These are phyloP conservation scores for Hypoxylon sp. DNA, from an alignment of 2,329 filamentous ascomycete genomes.

Conservation along the genomic window DNA sequence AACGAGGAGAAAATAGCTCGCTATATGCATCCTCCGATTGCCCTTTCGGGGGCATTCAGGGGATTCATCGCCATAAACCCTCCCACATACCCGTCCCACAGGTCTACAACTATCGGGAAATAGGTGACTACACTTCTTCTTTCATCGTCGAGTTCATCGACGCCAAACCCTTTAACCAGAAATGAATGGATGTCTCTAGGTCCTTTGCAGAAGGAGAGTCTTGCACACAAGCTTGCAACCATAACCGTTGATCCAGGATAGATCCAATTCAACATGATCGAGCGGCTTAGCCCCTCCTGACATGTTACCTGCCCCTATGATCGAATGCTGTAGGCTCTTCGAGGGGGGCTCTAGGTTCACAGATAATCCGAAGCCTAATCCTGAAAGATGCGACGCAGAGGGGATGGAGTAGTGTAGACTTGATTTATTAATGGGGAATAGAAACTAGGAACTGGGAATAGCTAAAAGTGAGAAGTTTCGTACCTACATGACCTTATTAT, in stretches of 20 bases:
- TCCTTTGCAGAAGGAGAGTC: neutral
- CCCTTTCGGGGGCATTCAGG: conserved; percentile 1
- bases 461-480: neutral
- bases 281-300: neutral
- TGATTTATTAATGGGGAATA: neutral
- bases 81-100: neutral
- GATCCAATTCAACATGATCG: neutral
- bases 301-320: neutral
- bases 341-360: neutral
- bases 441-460: neutral
- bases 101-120: neutral
- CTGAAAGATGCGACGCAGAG: neutral
- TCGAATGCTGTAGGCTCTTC: neutral
- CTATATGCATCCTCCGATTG: too few relatives aligned
- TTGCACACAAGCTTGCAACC: neutral
- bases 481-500: neutral
- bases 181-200: conserved; percentile 1
- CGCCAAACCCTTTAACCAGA: neutral
- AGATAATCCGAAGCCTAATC: neutral
- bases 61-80: neutral
- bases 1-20: too few relatives aligned
- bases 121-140: neutral
- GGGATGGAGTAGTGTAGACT: neutral
- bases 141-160: conserved; percentile 1
- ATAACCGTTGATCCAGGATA: neutral